Base-by-base conservation (phyloP, 495 filamentous ascomycete genomes). In the Cryomyces minteri region DNA sequence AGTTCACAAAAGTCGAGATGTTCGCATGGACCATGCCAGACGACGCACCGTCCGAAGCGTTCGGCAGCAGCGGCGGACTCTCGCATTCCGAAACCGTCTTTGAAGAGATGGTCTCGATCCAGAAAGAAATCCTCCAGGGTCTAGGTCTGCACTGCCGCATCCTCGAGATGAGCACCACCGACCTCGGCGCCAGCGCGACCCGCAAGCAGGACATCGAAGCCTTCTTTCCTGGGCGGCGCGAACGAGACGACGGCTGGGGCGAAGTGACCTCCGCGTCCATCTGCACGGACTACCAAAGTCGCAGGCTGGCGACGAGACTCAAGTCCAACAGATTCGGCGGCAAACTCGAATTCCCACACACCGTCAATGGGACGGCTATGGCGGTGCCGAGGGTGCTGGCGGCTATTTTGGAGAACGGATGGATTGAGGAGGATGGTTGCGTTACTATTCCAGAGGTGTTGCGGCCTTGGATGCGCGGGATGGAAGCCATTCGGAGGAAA, bases 1-100 rank as follows among this genome's bases (percentile, higher is more conserved):
- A 98, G 59, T 98, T 98, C 64, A 93, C 86, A 36, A 98, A 98
- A 56, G 88, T 96, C 1, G 90, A 98, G 59, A 76, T 98, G 66
- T 98, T 98, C 58, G 84, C 77, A 0, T 98, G 88, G 88, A 76
- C 76, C 5, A 39, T 63, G 0, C 76, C 79, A 7, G 66, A 66
- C 28, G 18, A 40, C 0, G 29, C 39, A 7, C 6, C 10, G 6
- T 5, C 32, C 4, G 30, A 12, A 4, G 42, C 38, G 40, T 44
- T 43, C 33, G 29, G 40, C 36, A 12, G 42, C 38, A 33, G 50
- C 29, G 45, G 46, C 4, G 43, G 33, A 10, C 29, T 41, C 11
- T 43, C 41, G 52, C 28, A 29, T 8, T 49, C 58, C 30, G 44
- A 53, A 39, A 33, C 5, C 25, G 57, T 86, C 30, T 94, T 95